Conservation (phyloP, 129 eudicot genomes). For the Gnaphalium uliginosum region DNA sequence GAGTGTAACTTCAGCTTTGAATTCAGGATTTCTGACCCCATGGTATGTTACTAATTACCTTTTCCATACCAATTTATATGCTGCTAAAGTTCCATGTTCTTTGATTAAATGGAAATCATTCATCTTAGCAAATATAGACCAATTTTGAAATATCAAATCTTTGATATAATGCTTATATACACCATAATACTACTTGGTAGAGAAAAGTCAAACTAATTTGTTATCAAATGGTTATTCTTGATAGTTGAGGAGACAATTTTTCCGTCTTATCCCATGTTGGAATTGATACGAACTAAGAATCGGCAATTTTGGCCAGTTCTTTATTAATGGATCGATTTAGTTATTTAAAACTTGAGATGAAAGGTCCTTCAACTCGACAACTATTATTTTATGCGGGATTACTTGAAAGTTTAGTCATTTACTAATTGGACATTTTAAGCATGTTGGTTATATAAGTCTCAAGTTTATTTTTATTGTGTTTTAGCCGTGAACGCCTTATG, state of each 20-base stretch:
- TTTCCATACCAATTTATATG: conserved; percentile 4
- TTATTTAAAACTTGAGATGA: not conserved
- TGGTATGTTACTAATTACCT: conserved; percentile 52
- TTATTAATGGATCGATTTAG: not conserved
- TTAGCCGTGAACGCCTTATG: conserved; percentile 81
- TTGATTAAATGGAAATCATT: not conserved
- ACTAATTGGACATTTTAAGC: conserved; percentile 2
- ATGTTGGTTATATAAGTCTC: not conserved
- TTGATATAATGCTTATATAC: not conserved
- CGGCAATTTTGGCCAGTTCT: not conserved
- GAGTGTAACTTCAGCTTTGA: conserved; percentile 83
- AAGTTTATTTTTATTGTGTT: not conserved
- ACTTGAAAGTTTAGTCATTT: not conserved
- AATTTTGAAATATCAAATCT: not conserved
- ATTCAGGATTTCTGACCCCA: conserved; percentile 88
- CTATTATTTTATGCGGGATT: not conserved
- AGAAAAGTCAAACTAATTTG: not conserved
- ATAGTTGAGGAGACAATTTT: not conserved
- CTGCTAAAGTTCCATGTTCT: not conserved
- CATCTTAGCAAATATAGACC: not conserved
- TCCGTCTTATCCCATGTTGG: not conserved
- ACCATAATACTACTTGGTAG: not conserved
- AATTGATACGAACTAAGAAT: not conserved
- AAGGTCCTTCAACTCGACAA: not conserved
- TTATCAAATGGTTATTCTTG: not conserved